These are phyloP conservation scores for Waltergamsia citrina DNA, from an alignment of 2,329 filamentous ascomycete genomes.

Conservation along the genomic window DNA sequence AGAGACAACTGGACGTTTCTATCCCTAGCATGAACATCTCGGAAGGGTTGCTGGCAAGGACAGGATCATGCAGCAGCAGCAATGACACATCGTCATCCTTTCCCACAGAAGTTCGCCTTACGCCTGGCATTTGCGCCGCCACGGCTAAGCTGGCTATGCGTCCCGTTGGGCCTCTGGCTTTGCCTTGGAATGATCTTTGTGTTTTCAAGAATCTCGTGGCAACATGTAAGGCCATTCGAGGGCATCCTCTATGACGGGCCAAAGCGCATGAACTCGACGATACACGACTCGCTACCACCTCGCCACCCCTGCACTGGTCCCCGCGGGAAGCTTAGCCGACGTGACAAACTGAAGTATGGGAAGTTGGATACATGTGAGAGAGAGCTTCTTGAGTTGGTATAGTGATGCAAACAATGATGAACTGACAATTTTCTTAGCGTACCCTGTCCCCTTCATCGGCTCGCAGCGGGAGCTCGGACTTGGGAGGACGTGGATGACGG, in stretches of 20 bases:
- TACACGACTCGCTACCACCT: background rate
- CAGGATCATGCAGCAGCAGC: no score
- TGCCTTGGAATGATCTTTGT: background rate
- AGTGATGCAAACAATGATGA: background rate
- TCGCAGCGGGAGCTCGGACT: constrained; percentile 18
- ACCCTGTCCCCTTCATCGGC: constrained; percentile 18
- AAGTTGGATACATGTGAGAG: constrained; percentile 7
- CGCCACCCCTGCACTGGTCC: constrained; percentile 16
- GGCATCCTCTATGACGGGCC: background rate
- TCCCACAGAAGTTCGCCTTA: no score
- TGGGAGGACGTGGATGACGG: constrained; percentile 18
- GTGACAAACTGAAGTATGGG: constrained; percentile 7
- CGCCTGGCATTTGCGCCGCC: no score
- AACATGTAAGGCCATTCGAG: background rate
- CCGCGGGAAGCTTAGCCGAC: constrained; percentile 13
- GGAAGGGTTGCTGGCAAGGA: no score
- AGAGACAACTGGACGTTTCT: no score
- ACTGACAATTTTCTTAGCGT: constrained; percentile 10
- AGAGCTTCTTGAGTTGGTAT: background rate
- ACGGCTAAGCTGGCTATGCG: no score
- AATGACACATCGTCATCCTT: no score
- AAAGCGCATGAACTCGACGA: background rate
- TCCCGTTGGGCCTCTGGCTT: background rate
- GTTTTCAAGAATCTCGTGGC: background rate
- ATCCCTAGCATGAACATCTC: no score